These are phyloP conservation scores for Nevesoporus exiguus DNA, from an alignment of 768 basidiomycete species.

Conservation along the genomic window DNA sequence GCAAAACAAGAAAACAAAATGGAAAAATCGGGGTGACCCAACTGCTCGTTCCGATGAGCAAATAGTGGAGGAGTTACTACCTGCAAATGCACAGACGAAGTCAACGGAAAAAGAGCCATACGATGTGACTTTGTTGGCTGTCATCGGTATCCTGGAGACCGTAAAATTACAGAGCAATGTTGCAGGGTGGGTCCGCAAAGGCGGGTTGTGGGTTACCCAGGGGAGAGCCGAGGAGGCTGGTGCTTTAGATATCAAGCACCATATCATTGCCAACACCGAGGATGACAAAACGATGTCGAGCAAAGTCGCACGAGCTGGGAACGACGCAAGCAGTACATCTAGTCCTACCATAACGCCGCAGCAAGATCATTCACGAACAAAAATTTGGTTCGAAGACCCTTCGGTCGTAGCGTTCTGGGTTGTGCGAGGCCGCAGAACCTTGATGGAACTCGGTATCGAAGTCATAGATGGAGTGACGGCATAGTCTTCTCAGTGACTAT, in stretches of 20 bases:
- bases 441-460: conserved; percentile 47
- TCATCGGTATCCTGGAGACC: conserved; percentile 63
- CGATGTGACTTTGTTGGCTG: conserved; percentile 57
- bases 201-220: conserved; percentile 40
- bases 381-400: conserved; percentile 54
- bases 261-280: not conserved
- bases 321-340: conserved; percentile 15
- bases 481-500: not conserved
- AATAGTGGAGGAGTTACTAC: not conserved
- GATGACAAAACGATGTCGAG: not conserved
- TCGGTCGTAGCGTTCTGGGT: conserved; percentile 49
- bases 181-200: conserved; percentile 61
- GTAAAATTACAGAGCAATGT: conserved; percentile 60
- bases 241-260: not conserved
- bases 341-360: conserved; percentile 3
- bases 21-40: not conserved
- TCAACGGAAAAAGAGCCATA: conserved; percentile 22
- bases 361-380: conserved; percentile 6
- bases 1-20: conserved; percentile 6
- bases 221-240: conserved; percentile 4
- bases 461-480: conserved; percentile 41
- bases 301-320: not conserved
- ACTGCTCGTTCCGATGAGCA: not conserved
- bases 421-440: conserved; percentile 44
- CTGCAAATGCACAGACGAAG: not conserved